Evolutionary conservation across 495 filamentous ascomycete genomes (phyloP), one percentile per base, ranked within the genome.

Genomic region (Lophiotrema nucula): DNA sequence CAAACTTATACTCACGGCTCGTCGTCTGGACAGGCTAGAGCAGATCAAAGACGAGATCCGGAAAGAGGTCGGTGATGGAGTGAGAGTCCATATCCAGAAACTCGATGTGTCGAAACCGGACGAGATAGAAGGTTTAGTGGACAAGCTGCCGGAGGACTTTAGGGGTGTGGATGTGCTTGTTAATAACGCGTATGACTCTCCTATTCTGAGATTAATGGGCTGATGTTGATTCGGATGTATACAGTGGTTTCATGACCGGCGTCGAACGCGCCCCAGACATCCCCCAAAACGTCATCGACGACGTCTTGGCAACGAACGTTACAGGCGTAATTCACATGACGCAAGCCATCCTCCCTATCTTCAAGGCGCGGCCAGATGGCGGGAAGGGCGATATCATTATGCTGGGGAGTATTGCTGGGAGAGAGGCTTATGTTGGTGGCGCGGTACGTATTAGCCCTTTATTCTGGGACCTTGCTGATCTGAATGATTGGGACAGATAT

Each of bases 291-390:
- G 92, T 97, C 75, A 86, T 97, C 55, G 78, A 86, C 60, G 67
- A 83, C 70, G 96, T 97, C 89, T 86, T 95, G 64, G 75, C 81
- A 44, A 96, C 92, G 43, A 98, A 98, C 73, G 91, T 97, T 47
- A 90, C 83, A 1, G 93, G 93, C 13, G 76, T 97, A 21, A 95
- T 98, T 75, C 88, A 92, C 77, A 93, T 98, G 88, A 97, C 93
- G 5, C 93, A 98, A 76, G 89, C 88, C 18, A 75, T 96, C 37
- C 78, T 98, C 18, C 82, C 85, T n/a, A 85, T 91, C 69, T 95
- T 90, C 80, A 87, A 90, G 76, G 81, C 82, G 68, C 83, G 89
- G 31, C 73, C 77, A n/a, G 82, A 91, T 33, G 88, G 89, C 42
- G 91, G 90, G 43, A 77, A 77, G 27, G 93, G 93, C 53, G 93